These are phyloP conservation scores for Trichoderma atrobrunneum DNA, from an alignment of 2,329 filamentous ascomycete species.

Conservation along the genomic window DNA sequence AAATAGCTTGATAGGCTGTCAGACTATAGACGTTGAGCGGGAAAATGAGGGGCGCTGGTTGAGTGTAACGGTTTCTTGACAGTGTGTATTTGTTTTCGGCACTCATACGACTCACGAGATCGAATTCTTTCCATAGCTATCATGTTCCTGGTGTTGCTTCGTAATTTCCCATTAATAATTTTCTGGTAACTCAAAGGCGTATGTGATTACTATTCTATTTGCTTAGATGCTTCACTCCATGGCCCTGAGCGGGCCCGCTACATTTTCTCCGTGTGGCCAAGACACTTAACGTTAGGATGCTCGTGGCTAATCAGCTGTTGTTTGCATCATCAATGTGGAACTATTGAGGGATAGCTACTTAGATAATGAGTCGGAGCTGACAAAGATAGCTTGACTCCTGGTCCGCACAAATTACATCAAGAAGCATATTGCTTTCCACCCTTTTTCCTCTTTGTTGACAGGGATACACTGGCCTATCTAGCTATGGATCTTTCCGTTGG, in stretches of 20 bases:
- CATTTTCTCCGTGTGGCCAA: neutral
- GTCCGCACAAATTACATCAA: neutral
- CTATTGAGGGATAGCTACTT: neutral
- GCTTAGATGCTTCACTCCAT: neutral
- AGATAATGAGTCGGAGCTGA: neutral
- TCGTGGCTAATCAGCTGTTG: neutral
- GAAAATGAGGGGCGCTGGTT: neutral
- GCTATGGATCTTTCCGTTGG: neutral
- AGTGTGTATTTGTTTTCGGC: neutral
- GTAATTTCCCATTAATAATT: neutral
- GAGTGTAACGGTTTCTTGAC: neutral
- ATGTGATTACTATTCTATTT: neutral
- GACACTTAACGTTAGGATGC: neutral
- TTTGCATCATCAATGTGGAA: neutral
- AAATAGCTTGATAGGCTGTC: neutral
- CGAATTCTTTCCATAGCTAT: too few species aligned
- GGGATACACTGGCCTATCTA: neutral
- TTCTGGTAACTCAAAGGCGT: neutral
- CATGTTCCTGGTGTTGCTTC: neutral
- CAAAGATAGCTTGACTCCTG: neutral
- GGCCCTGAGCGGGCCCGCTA: neutral
- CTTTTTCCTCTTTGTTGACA: neutral
- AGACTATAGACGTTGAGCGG: neutral
- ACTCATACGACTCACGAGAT: too few species aligned
- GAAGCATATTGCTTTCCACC: neutral